These are phyloP conservation scores for Blastocystis sp. DNA, from an alignment of 352 stramenopile genomes.

Conservation along the genomic window DNA sequence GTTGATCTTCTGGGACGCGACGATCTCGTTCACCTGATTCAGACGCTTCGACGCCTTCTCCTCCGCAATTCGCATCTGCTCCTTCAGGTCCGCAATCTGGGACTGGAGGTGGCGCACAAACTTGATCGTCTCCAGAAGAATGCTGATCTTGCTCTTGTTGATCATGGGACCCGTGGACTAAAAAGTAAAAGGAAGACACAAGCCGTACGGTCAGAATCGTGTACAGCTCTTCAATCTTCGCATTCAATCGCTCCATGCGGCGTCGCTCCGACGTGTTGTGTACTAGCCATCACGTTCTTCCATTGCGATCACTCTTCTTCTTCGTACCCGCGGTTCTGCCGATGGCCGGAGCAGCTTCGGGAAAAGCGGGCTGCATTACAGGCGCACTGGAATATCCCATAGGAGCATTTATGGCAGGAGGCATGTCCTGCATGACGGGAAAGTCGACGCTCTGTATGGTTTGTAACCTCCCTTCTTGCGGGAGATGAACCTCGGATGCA, in stretches of 20 bases:
- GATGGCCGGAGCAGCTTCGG: background rate
- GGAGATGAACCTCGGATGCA: too few species aligned
- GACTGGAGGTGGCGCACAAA: conserved; percentile 40
- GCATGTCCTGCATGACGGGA: too few species aligned
- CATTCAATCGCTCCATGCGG: conserved; percentile 56
- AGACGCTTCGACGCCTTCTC: conserved; percentile 38
- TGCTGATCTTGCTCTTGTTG: conserved; percentile 69
- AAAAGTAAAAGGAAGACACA: background rate
- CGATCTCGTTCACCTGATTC: conserved; percentile 57
- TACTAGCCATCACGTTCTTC: background rate
- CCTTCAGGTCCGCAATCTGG: conserved; percentile 28
- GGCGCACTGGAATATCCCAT: too few species aligned
- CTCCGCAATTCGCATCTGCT: conserved; percentile 39
- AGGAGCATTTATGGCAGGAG: too few species aligned
- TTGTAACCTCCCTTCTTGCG: too few species aligned
- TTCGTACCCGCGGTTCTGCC: background rate
- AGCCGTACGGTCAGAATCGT: conserved; percentile 27
- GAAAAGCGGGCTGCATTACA: background rate
- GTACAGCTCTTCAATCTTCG: conserved; percentile 67
- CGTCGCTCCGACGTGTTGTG: conserved; percentile 62
- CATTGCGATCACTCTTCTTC: conserved; percentile 23
- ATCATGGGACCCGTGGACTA: conserved; percentile 66
- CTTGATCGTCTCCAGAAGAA: conserved; percentile 62
- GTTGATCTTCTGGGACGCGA: conserved; percentile 55
- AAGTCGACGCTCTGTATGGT: too few species aligned